These are phyloP conservation scores for Chaetoceros tenuissimus DNA, from an alignment of 108 stramenopile species.

Conservation along the genomic window DNA sequence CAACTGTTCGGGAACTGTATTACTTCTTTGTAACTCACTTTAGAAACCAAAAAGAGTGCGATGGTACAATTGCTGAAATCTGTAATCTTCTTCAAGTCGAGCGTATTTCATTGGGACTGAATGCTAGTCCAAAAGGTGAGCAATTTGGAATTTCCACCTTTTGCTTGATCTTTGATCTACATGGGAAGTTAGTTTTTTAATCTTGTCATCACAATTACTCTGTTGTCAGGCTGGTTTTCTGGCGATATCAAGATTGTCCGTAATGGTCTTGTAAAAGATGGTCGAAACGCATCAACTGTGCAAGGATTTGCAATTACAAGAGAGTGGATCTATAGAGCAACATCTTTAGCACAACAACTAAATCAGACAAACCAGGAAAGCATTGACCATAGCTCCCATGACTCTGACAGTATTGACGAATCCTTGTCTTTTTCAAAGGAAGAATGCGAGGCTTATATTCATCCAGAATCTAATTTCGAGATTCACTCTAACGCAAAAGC, in stretches of 20 bases:
- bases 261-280: slow-evolving; percentile 32
- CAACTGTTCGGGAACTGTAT: slow-evolving; percentile 79
- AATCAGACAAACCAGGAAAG: background rate
- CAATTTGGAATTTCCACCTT: background rate
- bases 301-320: slow-evolving; percentile 51
- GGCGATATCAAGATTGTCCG: slow-evolving; percentile 45
- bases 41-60: slow-evolving; percentile 62
- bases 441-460: background rate
- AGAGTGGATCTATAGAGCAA: slow-evolving; percentile 40
- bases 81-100: slow-evolving; percentile 36
- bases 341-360: slow-evolving; percentile 7
- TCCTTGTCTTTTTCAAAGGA: too few relatives aligned
- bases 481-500: slow-evolving; percentile 31
- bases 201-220: background rate
- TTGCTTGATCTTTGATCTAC: background rate
- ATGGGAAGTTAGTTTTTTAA: background rate
- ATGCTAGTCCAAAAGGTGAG: slow-evolving; percentile 72
- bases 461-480: background rate
- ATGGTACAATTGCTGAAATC: slow-evolving; percentile 53
- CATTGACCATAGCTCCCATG: background rate
- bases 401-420: too few relatives aligned
- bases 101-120: slow-evolving; percentile 51
- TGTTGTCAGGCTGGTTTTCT: slow-evolving; percentile 56
- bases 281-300: slow-evolving; percentile 28
- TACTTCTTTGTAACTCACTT: slow-evolving; percentile 83